A percentile compares a stretch with the other conserved stretches of the same genome.
phyloP scores from a whole-genome alignment of 176 grass and related monocot genomes.

The Oryza officinalis region DNA sequence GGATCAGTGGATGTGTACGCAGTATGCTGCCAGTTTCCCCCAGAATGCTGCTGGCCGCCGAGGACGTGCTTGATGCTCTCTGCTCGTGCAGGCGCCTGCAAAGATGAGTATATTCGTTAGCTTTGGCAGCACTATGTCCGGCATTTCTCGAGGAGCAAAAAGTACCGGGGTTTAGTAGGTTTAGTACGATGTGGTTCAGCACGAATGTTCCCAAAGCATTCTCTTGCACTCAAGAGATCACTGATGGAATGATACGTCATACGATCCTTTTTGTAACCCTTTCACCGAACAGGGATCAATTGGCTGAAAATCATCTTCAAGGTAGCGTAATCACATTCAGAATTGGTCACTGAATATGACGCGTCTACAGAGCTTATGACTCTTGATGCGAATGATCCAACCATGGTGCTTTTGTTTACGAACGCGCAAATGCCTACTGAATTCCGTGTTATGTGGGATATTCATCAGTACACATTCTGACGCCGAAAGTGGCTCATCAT shows the following conservation, averaged over 20 bases:
- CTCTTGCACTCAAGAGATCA: not conserved
- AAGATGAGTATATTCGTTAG: not conserved
- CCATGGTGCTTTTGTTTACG: not conserved
- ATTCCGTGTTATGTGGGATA: not conserved
- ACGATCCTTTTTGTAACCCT: not conserved
- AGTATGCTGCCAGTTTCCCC: not conserved
- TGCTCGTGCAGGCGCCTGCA: not conserved
- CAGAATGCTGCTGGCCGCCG: not conserved
- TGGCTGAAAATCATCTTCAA: not conserved
- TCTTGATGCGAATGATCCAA: not conserved
- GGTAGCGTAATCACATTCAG: not conserved
- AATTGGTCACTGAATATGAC: not conserved
- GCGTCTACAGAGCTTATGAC: not conserved
- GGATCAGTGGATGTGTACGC: not conserved
- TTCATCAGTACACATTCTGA: not conserved
- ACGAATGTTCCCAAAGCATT: not conserved
- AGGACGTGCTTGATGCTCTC: not conserved
- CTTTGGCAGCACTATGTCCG: not conserved
- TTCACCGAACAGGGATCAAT: not conserved
- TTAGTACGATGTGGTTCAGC: conserved; percentile 1
- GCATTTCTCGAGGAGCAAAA: not conserved
- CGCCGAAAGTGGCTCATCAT: conserved; percentile 26
- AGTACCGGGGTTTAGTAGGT: not conserved
- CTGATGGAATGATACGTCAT: not conserved
- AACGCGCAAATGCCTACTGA: not conserved